Evolutionary conservation across 345 rosid species (phyloP), one percentile per base, ranked within the genome.

Genomic region (Eucalyptus albens): DNA sequence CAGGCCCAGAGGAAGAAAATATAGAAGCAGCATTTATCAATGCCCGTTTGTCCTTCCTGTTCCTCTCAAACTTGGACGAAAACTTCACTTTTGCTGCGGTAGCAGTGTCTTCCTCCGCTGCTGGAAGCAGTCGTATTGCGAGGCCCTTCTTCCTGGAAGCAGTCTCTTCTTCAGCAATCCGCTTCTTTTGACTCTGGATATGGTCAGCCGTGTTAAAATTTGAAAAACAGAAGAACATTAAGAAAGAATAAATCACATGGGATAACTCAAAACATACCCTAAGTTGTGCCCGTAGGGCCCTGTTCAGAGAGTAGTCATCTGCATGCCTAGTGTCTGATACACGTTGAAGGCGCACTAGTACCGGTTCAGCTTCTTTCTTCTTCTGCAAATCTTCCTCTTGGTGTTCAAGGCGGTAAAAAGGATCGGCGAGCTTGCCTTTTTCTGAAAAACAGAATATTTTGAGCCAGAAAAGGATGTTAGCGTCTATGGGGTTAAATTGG

Each of bases 341-440:
- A 86, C 96, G 94, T 89, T 96, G 99, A 89, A 97, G 97, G 15
- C 95, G 94, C 85, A 98, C 97, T 53, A 98, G 91, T 37, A 95
- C 93, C 9, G 99, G 99, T 88, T 96, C 99, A 55, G 99, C 98
- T 91, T 96, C 98, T 94, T 96, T 98, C 94, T 98, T 98, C 95
- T 98, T 98, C 93, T 93, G 93, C 91, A 98, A 92, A 92, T 98
- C 99, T 87, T 93, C 96, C 91, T 95, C 99, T 90, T 98, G 97
- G 91, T 98, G 99, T 90, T 98, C 99, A 91, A 98, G 94, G 45
- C 96, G 97, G 91, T 97, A 97, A 94, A 97, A 97, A 65, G 99
- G 99, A 95, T 97, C 99, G 40, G 98, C 93, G 50, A 98, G 99
- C 92, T 97, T 98, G 45, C 97, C 99, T 92, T 91, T 97, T 90